These are phyloP conservation scores for Hanseniaspora vineae DNA, from an alignment of 805 yeast genomes.

Conservation along the genomic window DNA sequence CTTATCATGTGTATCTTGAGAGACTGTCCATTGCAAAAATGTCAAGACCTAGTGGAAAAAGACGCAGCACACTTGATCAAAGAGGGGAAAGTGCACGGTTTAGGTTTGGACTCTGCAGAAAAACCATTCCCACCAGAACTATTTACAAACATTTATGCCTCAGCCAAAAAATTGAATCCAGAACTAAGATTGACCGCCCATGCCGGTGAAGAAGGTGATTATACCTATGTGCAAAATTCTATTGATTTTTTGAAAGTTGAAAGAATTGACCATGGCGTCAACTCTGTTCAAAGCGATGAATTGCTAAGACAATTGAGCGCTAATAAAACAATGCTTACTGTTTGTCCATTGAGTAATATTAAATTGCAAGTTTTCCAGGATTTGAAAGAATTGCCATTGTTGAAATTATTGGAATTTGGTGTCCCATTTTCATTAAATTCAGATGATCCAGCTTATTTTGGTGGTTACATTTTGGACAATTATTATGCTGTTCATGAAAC, in stretches of 20 bases:
- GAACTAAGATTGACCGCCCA: constrained; percentile 63
- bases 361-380: constrained; percentile 62
- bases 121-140: constrained; percentile 63
- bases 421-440: constrained; percentile 68
- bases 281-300: constrained; percentile 41
- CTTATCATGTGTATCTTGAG: constrained; percentile 73
- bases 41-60: constrained; percentile 40
- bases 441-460: constrained; percentile 75
- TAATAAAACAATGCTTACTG: constrained; percentile 44
- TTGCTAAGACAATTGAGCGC: constrained; percentile 45
- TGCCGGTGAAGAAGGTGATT: constrained; percentile 84
- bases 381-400: constrained; percentile 55
- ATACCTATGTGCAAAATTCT: constrained; percentile 47
- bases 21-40: constrained; percentile 52
- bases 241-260: constrained; percentile 46
- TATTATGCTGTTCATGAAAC: constrained; percentile 51
- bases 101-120: constrained; percentile 77
- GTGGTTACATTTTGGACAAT: constrained; percentile 73
- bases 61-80: constrained; percentile 38
- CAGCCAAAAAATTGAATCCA: constrained; percentile 35
- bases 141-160: constrained; percentile 49
- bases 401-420: constrained; percentile 41
- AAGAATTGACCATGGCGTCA: constrained; percentile 75
- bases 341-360: constrained; percentile 71
- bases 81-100: constrained; percentile 52